Conservation (phyloP, 805 yeast genomes). For the Lipomyces spencermartinsiae region DNA sequence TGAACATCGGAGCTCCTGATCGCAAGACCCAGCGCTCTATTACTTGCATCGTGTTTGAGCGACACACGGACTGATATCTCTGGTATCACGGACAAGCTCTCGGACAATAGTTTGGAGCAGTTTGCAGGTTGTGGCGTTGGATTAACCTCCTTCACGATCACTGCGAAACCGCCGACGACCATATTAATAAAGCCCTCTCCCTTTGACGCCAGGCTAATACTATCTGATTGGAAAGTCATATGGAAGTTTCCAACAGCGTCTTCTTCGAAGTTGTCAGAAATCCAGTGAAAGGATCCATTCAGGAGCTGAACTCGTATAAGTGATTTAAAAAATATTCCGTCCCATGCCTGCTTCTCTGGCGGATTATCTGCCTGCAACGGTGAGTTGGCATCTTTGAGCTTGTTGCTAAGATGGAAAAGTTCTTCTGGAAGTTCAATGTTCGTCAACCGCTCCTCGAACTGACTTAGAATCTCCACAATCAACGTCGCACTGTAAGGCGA, state of each 20-base stretch:
- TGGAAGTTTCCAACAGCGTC: constrained; percentile 10
- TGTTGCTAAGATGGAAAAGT: constrained; percentile 17
- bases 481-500: constrained; percentile 35
- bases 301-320: constrained; percentile 24
- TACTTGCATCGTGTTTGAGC: constrained; percentile 17
- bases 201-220: constrained; percentile 16
- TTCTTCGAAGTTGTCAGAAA: constrained; percentile 28
- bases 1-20: constrained; percentile 21
- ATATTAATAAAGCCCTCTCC: constrained; percentile 27
- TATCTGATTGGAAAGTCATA: constrained; percentile 18
- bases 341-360: constrained; percentile 17
- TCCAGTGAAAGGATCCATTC: constrained; percentile 21
- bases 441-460: constrained; percentile 30
- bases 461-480: constrained; percentile 32
- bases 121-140: not conserved
- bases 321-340: constrained; percentile 22
- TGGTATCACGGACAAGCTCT: constrained; percentile 25
- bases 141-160: constrained; percentile 2
- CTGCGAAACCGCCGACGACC: constrained; percentile 20
- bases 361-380: not conserved
- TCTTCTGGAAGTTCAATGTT: constrained; percentile 32
- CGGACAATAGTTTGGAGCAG: not conserved
- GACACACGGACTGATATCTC: constrained; percentile 24
- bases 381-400: constrained; percentile 11
- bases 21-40: constrained; percentile 21